Evolutionary conservation across 2,329 filamentous ascomycete genomes (phyloP).

Genomic region (Penicillium corylophilum): DNA sequence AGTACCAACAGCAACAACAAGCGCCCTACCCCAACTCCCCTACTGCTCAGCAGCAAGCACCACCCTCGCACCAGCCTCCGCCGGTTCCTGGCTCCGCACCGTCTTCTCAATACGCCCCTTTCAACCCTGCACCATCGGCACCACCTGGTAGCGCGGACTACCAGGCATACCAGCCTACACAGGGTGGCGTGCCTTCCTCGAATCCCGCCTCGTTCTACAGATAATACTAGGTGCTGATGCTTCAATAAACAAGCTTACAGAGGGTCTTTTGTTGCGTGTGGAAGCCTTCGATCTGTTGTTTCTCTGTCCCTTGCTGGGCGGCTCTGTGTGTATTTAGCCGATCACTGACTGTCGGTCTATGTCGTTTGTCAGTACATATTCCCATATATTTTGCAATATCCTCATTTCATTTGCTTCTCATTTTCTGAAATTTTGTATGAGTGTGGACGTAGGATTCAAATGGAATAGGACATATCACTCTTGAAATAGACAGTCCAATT

Average conservation of each 20-base stretch:
- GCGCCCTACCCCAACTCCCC: constrained; percentile 34
- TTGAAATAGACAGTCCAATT: no score
- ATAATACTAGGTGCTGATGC: constrained; percentile 16
- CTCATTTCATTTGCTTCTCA: background rate
- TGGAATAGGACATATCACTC: no score
- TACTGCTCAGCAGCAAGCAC: constrained; percentile 28
- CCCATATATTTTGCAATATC: background rate
- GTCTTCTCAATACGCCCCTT: constrained; percentile 34
- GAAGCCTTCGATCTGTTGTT: background rate
- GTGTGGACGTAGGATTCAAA: background rate
- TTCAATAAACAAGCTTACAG: background rate
- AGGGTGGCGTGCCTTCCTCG: constrained; percentile 28
- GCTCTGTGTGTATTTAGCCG: constrained; percentile 15
- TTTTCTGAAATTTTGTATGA: background rate
- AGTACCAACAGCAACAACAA: constrained; percentile 24
- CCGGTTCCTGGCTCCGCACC: constrained; percentile 33
- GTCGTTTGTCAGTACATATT: constrained; percentile 21
- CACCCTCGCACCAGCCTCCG: constrained; percentile 36
- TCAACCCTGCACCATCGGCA: constrained; percentile 25
- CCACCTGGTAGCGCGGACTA: constrained; percentile 30
- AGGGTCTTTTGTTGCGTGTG: background rate
- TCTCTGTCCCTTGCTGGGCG: constrained; percentile 1
- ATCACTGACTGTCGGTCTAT: constrained; percentile 8
- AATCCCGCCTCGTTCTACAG: constrained; percentile 44
- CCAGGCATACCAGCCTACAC: constrained; percentile 39